phyloP scores from a whole-genome alignment of 129 eudicot species.

The Erigeron canadensis region DNA sequence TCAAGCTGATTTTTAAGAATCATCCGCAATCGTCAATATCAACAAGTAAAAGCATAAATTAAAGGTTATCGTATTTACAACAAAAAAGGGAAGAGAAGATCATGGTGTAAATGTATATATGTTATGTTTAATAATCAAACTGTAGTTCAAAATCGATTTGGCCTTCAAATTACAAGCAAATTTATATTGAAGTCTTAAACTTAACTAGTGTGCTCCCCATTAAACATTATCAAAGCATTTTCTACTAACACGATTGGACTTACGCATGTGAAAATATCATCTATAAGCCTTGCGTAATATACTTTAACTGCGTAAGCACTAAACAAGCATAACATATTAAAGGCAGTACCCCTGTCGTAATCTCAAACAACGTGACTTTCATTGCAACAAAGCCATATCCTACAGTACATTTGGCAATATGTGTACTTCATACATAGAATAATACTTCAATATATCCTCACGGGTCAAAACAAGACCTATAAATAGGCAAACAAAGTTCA shows the following conservation, averaged over 20 bases:
- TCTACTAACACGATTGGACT: conserved; percentile 5
- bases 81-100: neutral
- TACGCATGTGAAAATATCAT: neutral
- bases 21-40: neutral
- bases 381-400: neutral
- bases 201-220: neutral
- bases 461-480: neutral
- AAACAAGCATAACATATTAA: neutral
- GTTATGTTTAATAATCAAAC: neutral
- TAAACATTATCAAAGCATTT: conserved; percentile 15
- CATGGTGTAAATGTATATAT: neutral
- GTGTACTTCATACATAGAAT: neutral
- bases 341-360: neutral
- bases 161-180: conserved; percentile 4
- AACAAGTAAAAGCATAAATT: conserved; percentile 1
- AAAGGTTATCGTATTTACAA: neutral
- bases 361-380: neutral
- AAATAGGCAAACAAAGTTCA: neutral
- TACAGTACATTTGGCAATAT: neutral
- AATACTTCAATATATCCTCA: neutral
- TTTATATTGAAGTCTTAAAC: conserved; percentile 10
- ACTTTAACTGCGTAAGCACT: neutral
- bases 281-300: conserved; percentile 5
- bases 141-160: neutral
- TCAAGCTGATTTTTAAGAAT: conserved; percentile 16